These are phyloP conservation scores for Pichia cephalocereana DNA, from an alignment of 805 yeast genomes.

Conservation along the genomic window DNA sequence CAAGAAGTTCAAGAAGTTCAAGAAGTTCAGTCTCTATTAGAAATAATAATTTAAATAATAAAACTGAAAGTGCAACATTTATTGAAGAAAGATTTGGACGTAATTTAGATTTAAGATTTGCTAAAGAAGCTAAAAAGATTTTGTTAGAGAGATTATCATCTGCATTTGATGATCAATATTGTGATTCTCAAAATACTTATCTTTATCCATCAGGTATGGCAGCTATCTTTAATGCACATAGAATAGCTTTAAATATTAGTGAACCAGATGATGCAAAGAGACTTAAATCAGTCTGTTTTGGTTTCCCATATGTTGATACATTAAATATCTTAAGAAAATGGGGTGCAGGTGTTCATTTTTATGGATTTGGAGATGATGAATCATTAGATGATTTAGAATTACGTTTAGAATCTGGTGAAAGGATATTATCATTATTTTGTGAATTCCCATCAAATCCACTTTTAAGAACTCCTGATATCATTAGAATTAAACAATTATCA, in stretches of 20 bases:
- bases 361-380: constrained; percentile 73
- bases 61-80: constrained; percentile 50
- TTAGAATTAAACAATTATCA: constrained; percentile 54
- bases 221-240: constrained; percentile 75
- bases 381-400: constrained; percentile 58
- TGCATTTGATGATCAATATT: constrained; percentile 22
- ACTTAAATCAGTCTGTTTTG: constrained; percentile 79
- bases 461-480: constrained; percentile 72
- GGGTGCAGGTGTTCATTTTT: constrained; percentile 85
- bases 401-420: constrained; percentile 52
- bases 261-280: constrained; percentile 1
- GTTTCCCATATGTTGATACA: constrained; percentile 94
- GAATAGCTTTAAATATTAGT: constrained; percentile 19
- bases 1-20: constrained; percentile 18
- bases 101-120: constrained; percentile 68
- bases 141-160: constrained; percentile 69
- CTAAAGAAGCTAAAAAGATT: constrained; percentile 65
- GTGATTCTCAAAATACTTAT: constrained; percentile 60
- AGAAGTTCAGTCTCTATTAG: constrained; percentile 19
- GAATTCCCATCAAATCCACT: constrained; percentile 97
- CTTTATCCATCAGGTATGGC: constrained; percentile 92
- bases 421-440: constrained; percentile 70
- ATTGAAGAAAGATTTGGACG: constrained; percentile 90
- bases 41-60: constrained; percentile 8
- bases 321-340: constrained; percentile 76